These are phyloP conservation scores for Trapa bicornis DNA, from an alignment of 345 rosid species.

Conservation along the genomic window DNA sequence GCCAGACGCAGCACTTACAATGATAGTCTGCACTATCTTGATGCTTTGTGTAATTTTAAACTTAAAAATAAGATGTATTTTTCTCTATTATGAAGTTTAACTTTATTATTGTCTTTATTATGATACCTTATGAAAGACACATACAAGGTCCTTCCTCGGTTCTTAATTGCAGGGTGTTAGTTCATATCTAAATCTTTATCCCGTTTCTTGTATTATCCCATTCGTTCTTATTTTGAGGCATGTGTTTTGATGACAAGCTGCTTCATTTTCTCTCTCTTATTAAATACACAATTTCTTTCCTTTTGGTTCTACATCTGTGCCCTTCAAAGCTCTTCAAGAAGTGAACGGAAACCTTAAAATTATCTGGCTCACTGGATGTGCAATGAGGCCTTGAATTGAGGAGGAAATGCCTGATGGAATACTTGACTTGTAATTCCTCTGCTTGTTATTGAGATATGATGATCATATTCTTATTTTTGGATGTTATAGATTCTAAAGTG, in stretches of 20 bases:
- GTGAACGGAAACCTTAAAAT: background rate
- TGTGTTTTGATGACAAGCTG: too few species aligned
- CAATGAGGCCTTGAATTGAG: background rate
- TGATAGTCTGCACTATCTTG: background rate
- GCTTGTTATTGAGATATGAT: conserved; percentile 1
- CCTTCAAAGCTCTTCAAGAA: background rate
- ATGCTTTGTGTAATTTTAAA: background rate
- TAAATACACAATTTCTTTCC: too few species aligned
- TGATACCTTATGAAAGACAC: too few species aligned
- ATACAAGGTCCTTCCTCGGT: too few species aligned
- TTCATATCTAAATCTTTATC: too few species aligned
- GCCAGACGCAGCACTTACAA: background rate
- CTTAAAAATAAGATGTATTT: background rate
- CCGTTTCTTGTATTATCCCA: too few species aligned
- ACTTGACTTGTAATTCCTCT: background rate
- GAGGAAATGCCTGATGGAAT: background rate
- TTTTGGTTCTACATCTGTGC: background rate
- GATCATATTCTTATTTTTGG: conserved; percentile 13
- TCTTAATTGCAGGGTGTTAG: too few species aligned
- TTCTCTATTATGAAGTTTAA: too few species aligned
- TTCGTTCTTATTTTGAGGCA: too few species aligned
- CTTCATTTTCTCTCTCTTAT: too few species aligned
- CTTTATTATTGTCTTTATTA: too few species aligned
- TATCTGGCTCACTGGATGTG: too few species aligned
- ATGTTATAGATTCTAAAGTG: conserved; percentile 49